Base-by-base conservation (phyloP, 768 basidiomycete species). In the Phylloporus rhodoxanthus region DNA sequence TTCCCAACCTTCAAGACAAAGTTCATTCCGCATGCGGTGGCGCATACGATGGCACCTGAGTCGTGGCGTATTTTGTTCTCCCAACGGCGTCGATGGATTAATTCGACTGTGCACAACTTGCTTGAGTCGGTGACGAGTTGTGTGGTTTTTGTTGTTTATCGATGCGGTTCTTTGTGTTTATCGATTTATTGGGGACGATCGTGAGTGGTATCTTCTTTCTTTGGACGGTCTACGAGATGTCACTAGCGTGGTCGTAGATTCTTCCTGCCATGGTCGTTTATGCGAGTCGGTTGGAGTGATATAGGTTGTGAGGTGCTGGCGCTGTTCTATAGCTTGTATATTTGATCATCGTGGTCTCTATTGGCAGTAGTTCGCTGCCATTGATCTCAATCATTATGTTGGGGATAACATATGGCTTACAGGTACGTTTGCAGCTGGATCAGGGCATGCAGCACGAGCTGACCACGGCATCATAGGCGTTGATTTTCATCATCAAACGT, bases 71-170 rank as follows among this genome's bases (percentile, higher is more conserved):
- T 97, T 10, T 64, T 97, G 59, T 85, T 97, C 55, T 94, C 91
- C 1, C 93, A 95, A 66, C 79, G 92, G 61, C 85, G 93, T 68
- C 82, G 93, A 41, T 97, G 93, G 93, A 97, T 96, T 68, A 97
- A 96, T 70, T 95, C 93, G 37, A 96, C 93, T 1, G 82, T 97
- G 7, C 93, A 97, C 64, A 96, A 97, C 63, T 67, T 96, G 43
- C 84, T 87, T 65, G 93, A 96, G 70, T 71, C 96, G 54, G 84
- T 91, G 6, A 72, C 1, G 91, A 95, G 62, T 66, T 96, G 43
- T 91, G 92, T 62, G 93, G 93, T 0, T 94, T 96, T 72, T 97
- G 93, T 60, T 92, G 90, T 68, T 96, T 97, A 77, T 94, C 91
- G 23, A 95, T 97, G 92, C 75, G 90, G 15, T 87, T 91, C 72